Evolutionary conservation across 305 asterid species (phyloP).

Genomic region (Stenogyne calaminthoides): DNA sequence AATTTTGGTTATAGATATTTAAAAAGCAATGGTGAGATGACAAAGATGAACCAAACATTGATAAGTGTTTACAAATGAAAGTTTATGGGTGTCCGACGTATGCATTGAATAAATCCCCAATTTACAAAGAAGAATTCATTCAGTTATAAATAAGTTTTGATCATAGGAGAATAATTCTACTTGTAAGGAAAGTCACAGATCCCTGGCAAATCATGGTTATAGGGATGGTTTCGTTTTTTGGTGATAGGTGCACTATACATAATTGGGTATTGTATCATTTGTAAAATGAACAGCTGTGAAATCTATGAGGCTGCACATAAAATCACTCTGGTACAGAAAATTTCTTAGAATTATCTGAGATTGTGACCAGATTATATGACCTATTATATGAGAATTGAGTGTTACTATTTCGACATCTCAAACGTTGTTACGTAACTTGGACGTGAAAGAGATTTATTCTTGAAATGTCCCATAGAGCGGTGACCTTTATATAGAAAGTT

Average conservation of each 20-base stretch:
- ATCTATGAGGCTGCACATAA: neutral
- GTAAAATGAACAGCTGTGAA: no score
- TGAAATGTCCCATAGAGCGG: no score
- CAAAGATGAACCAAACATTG: conserved; percentile 9
- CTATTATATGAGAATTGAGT: neutral
- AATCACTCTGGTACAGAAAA: neutral
- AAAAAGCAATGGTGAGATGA: conserved; percentile 1
- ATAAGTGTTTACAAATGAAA: neutral
- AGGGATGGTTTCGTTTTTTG: no score
- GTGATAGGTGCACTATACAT: no score
- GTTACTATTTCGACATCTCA: neutral
- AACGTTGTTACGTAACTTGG: neutral
- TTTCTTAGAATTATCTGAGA: neutral
- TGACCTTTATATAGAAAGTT: neutral
- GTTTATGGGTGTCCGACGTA: neutral
- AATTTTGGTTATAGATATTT: neutral
- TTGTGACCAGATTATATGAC: neutral
- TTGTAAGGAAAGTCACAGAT: no score
- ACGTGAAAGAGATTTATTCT: neutral
- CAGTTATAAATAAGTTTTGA: neutral
- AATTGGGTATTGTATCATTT: no score
- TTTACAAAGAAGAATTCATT: neutral
- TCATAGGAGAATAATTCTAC: no score
- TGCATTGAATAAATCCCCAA: conserved; percentile 9
- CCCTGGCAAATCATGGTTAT: no score